Percentiles rank a stretch among this genome's conserved stretches.
phyloP scores from a whole-genome alignment of 2,329 filamentous ascomycete species.

The Colletotrichum lentis region DNA sequence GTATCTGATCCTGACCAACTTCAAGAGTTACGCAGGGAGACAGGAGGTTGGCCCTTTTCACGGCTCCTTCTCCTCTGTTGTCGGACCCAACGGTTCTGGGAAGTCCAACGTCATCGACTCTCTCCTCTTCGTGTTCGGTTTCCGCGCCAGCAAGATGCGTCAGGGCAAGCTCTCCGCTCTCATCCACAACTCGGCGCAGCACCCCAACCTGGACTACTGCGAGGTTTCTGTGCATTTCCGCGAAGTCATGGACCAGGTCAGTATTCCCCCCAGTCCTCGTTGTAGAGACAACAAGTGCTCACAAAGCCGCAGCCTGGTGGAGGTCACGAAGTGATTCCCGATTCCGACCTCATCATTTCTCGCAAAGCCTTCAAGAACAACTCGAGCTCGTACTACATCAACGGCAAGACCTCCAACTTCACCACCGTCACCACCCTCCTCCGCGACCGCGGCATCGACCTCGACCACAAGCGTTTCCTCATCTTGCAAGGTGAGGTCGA shows the following conservation, averaged over 20 bases:
- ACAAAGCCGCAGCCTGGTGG: slow-evolving; percentile 64
- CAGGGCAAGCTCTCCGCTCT: slow-evolving; percentile 98
- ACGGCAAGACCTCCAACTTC: slow-evolving; percentile 88
- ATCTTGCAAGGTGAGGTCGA: slow-evolving; percentile 98
- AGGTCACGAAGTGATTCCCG: slow-evolving; percentile 77
- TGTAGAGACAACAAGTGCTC: slow-evolving; percentile 38
- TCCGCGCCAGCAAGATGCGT: slow-evolving; percentile 98
- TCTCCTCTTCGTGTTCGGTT: slow-evolving; percentile 97
- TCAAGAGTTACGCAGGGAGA: slow-evolving; percentile 97
- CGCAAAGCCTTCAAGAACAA: slow-evolving; percentile 97
- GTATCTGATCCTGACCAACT: slow-evolving; percentile 91
- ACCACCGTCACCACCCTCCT: slow-evolving; percentile 89
- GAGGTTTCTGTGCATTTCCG: slow-evolving; percentile 98
- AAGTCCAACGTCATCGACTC: slow-evolving; percentile 99
- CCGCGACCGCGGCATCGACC: slow-evolving; percentile 86
- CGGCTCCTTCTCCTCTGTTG: slow-evolving; percentile 95
- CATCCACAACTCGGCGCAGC: slow-evolving; percentile 93
- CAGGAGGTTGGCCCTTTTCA: slow-evolving; percentile 98
- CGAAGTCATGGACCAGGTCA: slow-evolving; percentile 85
- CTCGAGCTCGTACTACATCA: slow-evolving; percentile 97
- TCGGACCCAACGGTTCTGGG: slow-evolving; percentile 96
- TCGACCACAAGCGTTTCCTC: slow-evolving; percentile 97
- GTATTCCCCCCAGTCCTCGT: slow-evolving; percentile 39
- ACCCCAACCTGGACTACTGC: slow-evolving; percentile 86
- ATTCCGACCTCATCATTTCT: slow-evolving; percentile 87